A percentile compares a stretch with the other conserved stretches of the same genome.
Evolutionary conservation across 768 basidiomycete genomes (phyloP).

Genomic region (Lentinula boryana): DNA sequence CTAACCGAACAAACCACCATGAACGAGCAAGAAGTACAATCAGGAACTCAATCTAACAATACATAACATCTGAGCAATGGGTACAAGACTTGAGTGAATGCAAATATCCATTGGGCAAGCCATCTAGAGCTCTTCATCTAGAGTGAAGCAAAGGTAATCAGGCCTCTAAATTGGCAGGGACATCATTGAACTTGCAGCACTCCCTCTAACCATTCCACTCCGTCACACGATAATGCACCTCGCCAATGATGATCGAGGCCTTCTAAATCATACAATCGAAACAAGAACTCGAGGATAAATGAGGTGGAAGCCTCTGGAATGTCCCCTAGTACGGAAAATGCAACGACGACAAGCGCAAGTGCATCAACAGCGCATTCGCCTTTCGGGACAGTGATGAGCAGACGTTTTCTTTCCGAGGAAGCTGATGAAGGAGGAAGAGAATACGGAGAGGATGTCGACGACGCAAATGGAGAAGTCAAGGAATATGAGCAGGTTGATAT

Average conservation of each 20-base stretch:
- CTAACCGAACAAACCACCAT: too few relatives aligned
- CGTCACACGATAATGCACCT: neutral
- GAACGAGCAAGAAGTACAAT: neutral
- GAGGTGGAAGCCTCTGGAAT: neutral
- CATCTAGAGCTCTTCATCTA: too few relatives aligned
- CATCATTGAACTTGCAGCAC: neutral
- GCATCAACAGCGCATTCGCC: neutral
- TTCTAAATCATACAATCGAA: neutral
- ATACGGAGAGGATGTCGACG: neutral
- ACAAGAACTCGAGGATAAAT: neutral
- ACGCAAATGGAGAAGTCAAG: neutral
- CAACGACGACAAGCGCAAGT: neutral
- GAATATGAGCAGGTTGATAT: neutral
- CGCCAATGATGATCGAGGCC: neutral
- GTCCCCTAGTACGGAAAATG: neutral
- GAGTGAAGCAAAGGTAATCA: neutral
- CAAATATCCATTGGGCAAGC: neutral
- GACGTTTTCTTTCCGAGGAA: neutral
- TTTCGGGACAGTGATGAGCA: neutral
- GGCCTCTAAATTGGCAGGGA: neutral
- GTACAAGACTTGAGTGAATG: neutral
- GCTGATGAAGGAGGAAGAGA: neutral
- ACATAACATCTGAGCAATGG: neutral
- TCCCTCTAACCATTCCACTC: conserved; percentile 5
- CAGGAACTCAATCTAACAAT: neutral